A percentile compares a stretch with the other conserved stretches of the same genome.
phyloP scores from a whole-genome alignment of 345 rosid species.

The Pseudoturritis turrita region DNA sequence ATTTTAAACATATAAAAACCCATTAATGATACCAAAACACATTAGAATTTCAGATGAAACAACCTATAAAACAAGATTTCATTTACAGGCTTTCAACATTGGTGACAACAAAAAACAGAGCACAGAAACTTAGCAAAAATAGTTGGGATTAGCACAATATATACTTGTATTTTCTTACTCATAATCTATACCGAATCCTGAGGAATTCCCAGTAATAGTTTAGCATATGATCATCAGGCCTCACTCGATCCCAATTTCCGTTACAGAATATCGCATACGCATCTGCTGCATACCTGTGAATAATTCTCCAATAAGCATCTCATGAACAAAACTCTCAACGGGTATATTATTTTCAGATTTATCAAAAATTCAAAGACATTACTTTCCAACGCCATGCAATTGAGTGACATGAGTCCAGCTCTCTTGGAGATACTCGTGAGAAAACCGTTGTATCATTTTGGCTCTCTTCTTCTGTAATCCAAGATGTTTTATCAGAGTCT shows the following conservation, averaged over 20 bases:
- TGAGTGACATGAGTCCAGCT: conserved; percentile 82
- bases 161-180: neutral
- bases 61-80: too few species aligned
- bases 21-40: too few species aligned
- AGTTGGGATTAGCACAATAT: neutral
- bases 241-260: conserved; percentile 68
- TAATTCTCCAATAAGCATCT: neutral
- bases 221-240: conserved; percentile 66
- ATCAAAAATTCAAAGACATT: conserved; percentile 10
- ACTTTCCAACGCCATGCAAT: conserved; percentile 76
- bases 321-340: neutral
- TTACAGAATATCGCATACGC: conserved; percentile 89
- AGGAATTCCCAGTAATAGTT: conserved; percentile 70
- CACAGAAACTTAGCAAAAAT: neutral
- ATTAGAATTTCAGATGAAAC: too few species aligned
- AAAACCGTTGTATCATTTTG: conserved; percentile 47
- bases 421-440: conserved; percentile 61
- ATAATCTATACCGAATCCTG: conserved; percentile 16
- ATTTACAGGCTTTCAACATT: too few species aligned
- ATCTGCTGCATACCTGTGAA: conserved; percentile 75
- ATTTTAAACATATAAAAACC: too few species aligned
- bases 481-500: conserved; percentile 43
- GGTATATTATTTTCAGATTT: neutral
- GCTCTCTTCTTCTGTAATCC: conserved; percentile 64
- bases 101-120: too few species aligned